A percentile compares a stretch with the other conserved stretches of the same genome.
These are phyloP conservation scores for Sporothrix schenckii DNA, from an alignment of 2,329 filamentous ascomycete genomes.

Conservation along the genomic window DNA sequence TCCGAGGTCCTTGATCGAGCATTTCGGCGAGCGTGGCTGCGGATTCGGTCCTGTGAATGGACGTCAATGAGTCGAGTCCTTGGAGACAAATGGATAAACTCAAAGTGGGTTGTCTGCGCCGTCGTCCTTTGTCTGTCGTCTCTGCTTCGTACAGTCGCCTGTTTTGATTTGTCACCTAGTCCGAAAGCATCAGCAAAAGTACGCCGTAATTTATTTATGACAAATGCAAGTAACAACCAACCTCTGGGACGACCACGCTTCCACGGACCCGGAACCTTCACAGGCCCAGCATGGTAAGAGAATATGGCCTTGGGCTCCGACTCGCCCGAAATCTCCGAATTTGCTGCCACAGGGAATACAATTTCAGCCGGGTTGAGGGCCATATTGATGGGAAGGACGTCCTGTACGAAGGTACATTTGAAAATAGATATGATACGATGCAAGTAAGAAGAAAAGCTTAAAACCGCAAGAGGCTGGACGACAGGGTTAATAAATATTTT, in stretches of 20 bases:
- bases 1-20: no score
- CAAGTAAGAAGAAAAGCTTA: background rate
- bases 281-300: slow-evolving; percentile 16
- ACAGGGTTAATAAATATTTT: no score
- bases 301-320: slow-evolving; percentile 17
- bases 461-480: background rate
- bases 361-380: slow-evolving; percentile 7
- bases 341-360: slow-evolving; percentile 3
- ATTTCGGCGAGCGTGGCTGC: slow-evolving; percentile 25
- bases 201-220: background rate
- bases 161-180: background rate
- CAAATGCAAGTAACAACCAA: background rate
- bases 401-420: no score
- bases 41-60: background rate
- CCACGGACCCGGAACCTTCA: slow-evolving; percentile 30
- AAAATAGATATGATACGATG: no score
- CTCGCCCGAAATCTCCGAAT: background rate
- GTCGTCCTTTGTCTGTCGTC: background rate
- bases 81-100: slow-evolving; percentile 28
- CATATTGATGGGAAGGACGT: background rate
- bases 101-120: background rate
- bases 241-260: slow-evolving; percentile 29
- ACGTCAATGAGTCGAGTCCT: background rate
- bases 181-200: background rate
- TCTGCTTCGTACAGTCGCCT: background rate